Evolutionary conservation across 208 protist species (phyloP).

Genomic region (Angomonas deanei): DNA sequence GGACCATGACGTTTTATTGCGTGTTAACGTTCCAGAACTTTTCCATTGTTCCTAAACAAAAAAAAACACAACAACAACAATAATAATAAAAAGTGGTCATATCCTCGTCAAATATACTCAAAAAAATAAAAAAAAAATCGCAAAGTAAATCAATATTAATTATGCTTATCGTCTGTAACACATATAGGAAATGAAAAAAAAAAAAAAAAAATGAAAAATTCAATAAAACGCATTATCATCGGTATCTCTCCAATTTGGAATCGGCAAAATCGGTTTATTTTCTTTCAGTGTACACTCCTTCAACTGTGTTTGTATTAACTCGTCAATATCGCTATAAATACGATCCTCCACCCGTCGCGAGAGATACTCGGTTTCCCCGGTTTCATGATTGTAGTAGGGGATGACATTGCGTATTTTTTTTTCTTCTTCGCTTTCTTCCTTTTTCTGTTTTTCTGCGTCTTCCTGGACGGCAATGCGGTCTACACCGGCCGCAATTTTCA

Average conservation of each 20-base stretch:
- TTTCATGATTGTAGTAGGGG: background rate
- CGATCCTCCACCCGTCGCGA: conserved; percentile 38
- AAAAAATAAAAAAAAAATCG: background rate
- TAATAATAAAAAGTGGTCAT: background rate
- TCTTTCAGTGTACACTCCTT: conserved; percentile 29
- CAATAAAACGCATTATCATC: conserved; percentile 16
- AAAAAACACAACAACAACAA: background rate
- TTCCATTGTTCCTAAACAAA: too few relatives aligned
- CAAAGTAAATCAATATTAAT: background rate
- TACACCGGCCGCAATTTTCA: conserved; percentile 70
- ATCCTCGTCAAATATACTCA: background rate
- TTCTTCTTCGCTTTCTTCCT: background rate
- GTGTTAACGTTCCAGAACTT: too few relatives aligned
- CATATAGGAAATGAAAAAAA: conserved; percentile 2
- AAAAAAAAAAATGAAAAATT: background rate
- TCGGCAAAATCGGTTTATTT: conserved; percentile 26
- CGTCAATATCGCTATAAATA: conserved; percentile 68
- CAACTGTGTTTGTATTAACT: conserved; percentile 26
- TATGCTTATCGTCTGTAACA: background rate
- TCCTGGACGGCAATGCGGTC: conserved; percentile 18
- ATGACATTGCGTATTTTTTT: background rate
- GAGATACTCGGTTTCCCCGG: background rate
- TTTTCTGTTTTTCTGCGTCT: background rate
- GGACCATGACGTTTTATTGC: too few relatives aligned
- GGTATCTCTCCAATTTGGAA: background rate